phyloP scores from a whole-genome alignment of 768 basidiomycete genomes.

The Trametes sanguinea region DNA sequence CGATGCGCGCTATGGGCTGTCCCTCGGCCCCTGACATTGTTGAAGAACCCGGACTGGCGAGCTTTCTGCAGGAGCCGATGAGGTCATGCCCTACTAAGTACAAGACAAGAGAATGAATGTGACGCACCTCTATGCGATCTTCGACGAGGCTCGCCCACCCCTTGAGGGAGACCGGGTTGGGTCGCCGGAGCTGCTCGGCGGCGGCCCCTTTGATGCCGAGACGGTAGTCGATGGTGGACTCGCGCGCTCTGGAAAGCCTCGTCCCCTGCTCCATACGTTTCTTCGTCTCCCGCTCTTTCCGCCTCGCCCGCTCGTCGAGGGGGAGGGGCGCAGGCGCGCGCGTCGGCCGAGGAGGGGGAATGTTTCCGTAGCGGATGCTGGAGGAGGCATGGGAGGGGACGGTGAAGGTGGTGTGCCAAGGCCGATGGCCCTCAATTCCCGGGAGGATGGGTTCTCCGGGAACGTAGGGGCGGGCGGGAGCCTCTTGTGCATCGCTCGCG shows the following conservation, averaged over 20 bases:
- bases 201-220: conserved; percentile 51
- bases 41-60: conserved; percentile 66
- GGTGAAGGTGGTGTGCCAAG: conserved; percentile 72
- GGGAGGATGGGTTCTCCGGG: conserved; percentile 52
- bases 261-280: conserved; percentile 56
- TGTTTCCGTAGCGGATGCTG: conserved; percentile 54
- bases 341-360: conserved; percentile 36
- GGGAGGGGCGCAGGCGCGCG: conserved; percentile 21
- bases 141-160: conserved; percentile 79
- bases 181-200: conserved; percentile 29
- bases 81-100: not conserved
- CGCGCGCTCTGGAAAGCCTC: conserved; percentile 62
- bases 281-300: conserved; percentile 49
- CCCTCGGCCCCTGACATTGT: conserved; percentile 68
- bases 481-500: conserved; percentile 5
- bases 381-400: conserved; percentile 55
- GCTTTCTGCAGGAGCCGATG: conserved; percentile 50
- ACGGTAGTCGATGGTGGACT: conserved; percentile 76
- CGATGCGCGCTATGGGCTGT: conserved; percentile 46
- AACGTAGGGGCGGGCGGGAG: conserved; percentile 9
- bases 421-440: conserved; percentile 55
- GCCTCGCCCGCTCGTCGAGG: conserved; percentile 42
- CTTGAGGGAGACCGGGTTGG: conserved; percentile 64
- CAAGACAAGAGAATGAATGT: not conserved
- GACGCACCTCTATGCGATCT: conserved; percentile 73